phyloP scores from a whole-genome alignment of 2,329 filamentous ascomycete genomes.

The Pseudogymnoascus sp. region DNA sequence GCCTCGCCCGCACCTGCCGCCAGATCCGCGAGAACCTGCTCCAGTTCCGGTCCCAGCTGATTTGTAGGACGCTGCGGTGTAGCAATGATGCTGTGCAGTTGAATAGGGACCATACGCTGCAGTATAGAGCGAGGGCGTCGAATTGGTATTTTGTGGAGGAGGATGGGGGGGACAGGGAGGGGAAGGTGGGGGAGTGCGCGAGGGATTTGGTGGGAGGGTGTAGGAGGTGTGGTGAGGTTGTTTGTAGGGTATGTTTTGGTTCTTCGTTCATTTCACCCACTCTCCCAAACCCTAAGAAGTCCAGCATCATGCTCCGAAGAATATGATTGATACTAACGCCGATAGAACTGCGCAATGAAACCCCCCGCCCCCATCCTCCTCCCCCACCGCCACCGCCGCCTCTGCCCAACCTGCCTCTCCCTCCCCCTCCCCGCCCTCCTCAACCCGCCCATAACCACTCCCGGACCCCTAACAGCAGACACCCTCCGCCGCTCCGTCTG shows the following conservation, averaged over 20 bases:
- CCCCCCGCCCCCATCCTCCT: slow-evolving; percentile 60
- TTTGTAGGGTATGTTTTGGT: slow-evolving; percentile 67
- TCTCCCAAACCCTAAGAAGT: not conserved
- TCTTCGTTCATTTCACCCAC: not conserved
- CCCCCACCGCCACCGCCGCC: slow-evolving; percentile 67
- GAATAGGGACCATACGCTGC: slow-evolving; percentile 46
- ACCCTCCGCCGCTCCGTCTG: slow-evolving; percentile 23
- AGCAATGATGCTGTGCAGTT: slow-evolving; percentile 55
- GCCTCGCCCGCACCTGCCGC: slow-evolving; percentile 72
- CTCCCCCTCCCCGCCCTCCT: slow-evolving; percentile 55
- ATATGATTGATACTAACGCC: slow-evolving; percentile 28
- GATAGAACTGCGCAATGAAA: slow-evolving; percentile 88
- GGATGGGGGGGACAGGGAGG: slow-evolving; percentile 41
- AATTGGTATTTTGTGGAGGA: slow-evolving; percentile 55
- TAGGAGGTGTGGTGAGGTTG: slow-evolving; percentile 63
- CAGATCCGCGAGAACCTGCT: slow-evolving; percentile 69
- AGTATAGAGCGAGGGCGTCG: slow-evolving; percentile 47
- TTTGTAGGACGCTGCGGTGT: slow-evolving; percentile 71
- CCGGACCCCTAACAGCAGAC: slow-evolving; percentile 44
- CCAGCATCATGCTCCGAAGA: not conserved
- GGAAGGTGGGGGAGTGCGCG: slow-evolving; percentile 71
- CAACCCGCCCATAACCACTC: slow-evolving; percentile 37
- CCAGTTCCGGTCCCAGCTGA: slow-evolving; percentile 66
- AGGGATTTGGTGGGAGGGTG: slow-evolving; percentile 81
- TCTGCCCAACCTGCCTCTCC: slow-evolving; percentile 68